Evolutionary conservation across 2,329 filamentous ascomycete species (phyloP).

Genomic region (Calonectria henricotiae): DNA sequence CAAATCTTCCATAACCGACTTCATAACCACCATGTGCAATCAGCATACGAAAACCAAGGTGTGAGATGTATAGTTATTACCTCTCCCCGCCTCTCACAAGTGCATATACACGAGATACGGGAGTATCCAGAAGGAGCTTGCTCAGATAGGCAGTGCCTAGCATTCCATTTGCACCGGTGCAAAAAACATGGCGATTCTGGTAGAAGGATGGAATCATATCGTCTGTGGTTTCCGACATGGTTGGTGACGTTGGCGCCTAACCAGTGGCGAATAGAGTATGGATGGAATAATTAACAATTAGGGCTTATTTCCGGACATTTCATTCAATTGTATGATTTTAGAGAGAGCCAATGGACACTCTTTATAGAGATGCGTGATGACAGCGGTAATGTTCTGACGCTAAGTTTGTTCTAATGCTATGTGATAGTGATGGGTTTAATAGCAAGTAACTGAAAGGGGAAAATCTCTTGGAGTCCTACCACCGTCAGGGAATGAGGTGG

Average conservation of each 20-base stretch:
- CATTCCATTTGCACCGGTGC: constrained; percentile 7
- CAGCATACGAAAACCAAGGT: neutral
- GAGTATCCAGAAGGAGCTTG: neutral
- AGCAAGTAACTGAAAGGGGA: too few relatives aligned
- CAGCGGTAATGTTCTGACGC: too few relatives aligned
- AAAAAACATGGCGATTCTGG: neutral
- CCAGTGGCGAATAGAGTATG: too few relatives aligned
- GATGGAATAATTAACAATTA: too few relatives aligned
- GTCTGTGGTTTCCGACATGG: neutral
- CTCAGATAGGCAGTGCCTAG: constrained; percentile 1
- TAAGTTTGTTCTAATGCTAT: too few relatives aligned
- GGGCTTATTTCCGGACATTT: too few relatives aligned
- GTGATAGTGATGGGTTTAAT: too few relatives aligned
- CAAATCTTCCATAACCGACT: neutral
- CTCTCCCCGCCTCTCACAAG: constrained; percentile 6
- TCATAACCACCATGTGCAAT: neutral
- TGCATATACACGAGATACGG: neutral
- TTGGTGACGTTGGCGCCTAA: neutral
- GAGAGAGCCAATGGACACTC: too few relatives aligned
- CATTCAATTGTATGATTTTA: too few relatives aligned
- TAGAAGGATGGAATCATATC: neutral
- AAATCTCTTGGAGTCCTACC: too few relatives aligned
- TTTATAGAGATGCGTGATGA: too few relatives aligned
- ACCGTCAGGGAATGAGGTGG: too few relatives aligned
- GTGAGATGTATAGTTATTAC: neutral